Evolutionary conservation across 2,329 filamentous ascomycete genomes (phyloP), one percentile per base, ranked within the genome.

Genomic region (Thelonectria discophora): DNA sequence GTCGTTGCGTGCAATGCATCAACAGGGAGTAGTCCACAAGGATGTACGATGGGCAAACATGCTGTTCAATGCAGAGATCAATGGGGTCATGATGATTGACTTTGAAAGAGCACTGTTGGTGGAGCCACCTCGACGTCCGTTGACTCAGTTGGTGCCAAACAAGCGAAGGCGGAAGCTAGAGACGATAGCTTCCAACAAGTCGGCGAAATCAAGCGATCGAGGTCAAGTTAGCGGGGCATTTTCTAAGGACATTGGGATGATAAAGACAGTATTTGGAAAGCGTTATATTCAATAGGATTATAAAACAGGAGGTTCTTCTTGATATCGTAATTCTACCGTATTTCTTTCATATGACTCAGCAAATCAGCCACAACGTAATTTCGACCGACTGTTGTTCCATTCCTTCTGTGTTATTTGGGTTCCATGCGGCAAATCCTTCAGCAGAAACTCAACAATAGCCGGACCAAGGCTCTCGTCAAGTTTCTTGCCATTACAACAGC

Each of bases 81-180:
- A 61, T 5, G 32, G 65, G 13, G 57, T 75, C 12, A 73, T 77
- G 59, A 59, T 77, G 1, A 73, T 76, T 24, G 70, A 77, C 60
- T 76, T 77, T 62, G 67, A 76, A 55, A 61, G 70, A 37, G 65
- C 72, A 18, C 42, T 50, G n/a, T 56, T 74, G 17, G 15, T 46
- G 20, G 42, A 67, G 20, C 58, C 27, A 4, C 58, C 61, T 45
- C 65, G 67, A 20, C 66, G 46, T 52, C 60, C 65, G 21, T 60
- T 71, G 37, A 57, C 58, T 56, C 65, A 63, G 48, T 18, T 70
- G 18, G 64, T 71, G 47, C 70, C 63, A 20, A 72, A 70, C 32
- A 73, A 71, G 65, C 61, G 45, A n/a, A 32, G 45, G 27, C 32
- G 45, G 45, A 48, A 30, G 21, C 21, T 24, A 48, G 39, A 18